Percentiles rank a stretch among this genome's conserved stretches.
These are phyloP conservation scores for Agarophyton chilense DNA, from an alignment of 23 red algal genomes.

Conservation along the genomic window DNA sequence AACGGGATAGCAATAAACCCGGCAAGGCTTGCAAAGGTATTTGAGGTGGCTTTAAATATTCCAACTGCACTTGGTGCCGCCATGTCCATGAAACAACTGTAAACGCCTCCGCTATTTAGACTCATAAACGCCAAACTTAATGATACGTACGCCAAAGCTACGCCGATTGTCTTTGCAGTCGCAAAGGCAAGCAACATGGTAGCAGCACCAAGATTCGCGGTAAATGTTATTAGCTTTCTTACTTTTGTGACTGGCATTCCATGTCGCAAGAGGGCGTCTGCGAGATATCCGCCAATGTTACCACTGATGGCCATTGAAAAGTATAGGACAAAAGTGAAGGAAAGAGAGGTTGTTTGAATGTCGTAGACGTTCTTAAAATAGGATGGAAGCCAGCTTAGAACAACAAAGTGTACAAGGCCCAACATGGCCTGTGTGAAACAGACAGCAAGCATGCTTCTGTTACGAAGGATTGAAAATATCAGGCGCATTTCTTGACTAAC, in stretches of 20 bases:
- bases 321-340: slow-evolving; percentile 72
- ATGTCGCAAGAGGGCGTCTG: slow-evolving; percentile 36
- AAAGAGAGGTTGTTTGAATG: slow-evolving; percentile 36
- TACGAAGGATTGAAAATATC: slow-evolving; percentile 41
- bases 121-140: slow-evolving; percentile 57
- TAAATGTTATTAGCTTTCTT: slow-evolving; percentile 37
- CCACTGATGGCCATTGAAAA: slow-evolving; percentile 63
- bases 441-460: slow-evolving; percentile 24
- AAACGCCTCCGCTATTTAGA: slow-evolving; percentile 54
- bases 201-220: slow-evolving; percentile 52
- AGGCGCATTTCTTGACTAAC: neutral
- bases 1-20: slow-evolving; percentile 65
- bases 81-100: slow-evolving; percentile 58
- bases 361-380: slow-evolving; percentile 69
- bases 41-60: slow-evolving; percentile 63
- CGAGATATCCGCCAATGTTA: slow-evolving; percentile 59
- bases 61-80: slow-evolving; percentile 53
- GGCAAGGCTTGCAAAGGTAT: slow-evolving; percentile 40
- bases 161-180: slow-evolving; percentile 16
- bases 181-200: slow-evolving; percentile 26
- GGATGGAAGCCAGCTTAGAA: slow-evolving; percentile 76
- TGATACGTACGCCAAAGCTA: slow-evolving; percentile 40
- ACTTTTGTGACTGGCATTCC: slow-evolving; percentile 44
- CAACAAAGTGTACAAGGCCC: slow-evolving; percentile 59
- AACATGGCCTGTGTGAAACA: slow-evolving; percentile 47